phyloP scores from a whole-genome alignment of 2,329 filamentous ascomycete species.

The Hypomyces rosellus region DNA sequence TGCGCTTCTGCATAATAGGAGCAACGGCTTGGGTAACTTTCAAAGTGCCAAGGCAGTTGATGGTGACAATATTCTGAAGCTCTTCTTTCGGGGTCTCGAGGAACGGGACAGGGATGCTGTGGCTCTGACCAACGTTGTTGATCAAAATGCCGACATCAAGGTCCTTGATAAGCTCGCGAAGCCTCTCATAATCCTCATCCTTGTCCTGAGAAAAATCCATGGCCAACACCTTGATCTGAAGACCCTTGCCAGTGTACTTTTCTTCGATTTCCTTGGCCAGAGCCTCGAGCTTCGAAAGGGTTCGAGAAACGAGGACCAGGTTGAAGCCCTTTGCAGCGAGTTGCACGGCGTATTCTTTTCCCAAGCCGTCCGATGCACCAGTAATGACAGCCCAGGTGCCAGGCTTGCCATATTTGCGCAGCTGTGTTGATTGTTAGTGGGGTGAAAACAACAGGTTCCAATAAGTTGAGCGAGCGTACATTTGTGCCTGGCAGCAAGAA shows the following conservation, averaged over 20 bases:
- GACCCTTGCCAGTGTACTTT: slow-evolving; percentile 54
- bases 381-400: slow-evolving; percentile 94
- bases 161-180: slow-evolving; percentile 61
- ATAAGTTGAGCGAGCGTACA: slow-evolving; percentile 36
- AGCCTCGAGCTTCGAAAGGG: slow-evolving; percentile 79
- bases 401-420: slow-evolving; percentile 82
- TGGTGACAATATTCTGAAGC: slow-evolving; percentile 82
- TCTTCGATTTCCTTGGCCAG: slow-evolving; percentile 69
- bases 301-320: slow-evolving; percentile 88
- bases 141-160: slow-evolving; percentile 82
- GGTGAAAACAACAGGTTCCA: background rate
- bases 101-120: slow-evolving; percentile 89
- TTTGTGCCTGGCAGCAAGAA: slow-evolving; percentile 62
- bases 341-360: slow-evolving; percentile 91
- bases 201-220: slow-evolving; percentile 88
- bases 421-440: slow-evolving; percentile 33
- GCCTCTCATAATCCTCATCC: slow-evolving; percentile 69
- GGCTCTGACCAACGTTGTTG: slow-evolving; percentile 96
- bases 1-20: slow-evolving; percentile 77
- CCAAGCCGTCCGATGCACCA: slow-evolving; percentile 91
- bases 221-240: slow-evolving; percentile 70
- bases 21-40: slow-evolving; percentile 80
- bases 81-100: slow-evolving; percentile 71
- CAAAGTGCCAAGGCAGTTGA: slow-evolving; percentile 90
- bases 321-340: slow-evolving; percentile 91